These are phyloP conservation scores for Tillandsia fasciculata DNA, from an alignment of 176 grass and related monocot genomes.

Conservation along the genomic window DNA sequence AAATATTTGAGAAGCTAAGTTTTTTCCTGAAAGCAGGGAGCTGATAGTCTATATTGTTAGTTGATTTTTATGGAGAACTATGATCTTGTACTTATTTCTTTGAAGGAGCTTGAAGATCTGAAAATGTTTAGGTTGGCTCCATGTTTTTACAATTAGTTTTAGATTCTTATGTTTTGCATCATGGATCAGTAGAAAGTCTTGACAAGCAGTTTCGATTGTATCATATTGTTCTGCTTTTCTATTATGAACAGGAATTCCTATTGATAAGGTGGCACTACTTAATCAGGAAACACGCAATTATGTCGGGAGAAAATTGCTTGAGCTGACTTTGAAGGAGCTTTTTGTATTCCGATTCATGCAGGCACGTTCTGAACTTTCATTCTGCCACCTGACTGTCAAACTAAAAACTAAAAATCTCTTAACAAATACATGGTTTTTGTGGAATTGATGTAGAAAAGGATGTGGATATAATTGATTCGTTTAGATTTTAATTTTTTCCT, in stretches of 20 bases:
- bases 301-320: conserved; percentile 80
- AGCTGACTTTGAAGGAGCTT: conserved; percentile 85
- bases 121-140: too few species aligned
- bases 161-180: not conserved
- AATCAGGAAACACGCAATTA: conserved; percentile 76
- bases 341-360: conserved; percentile 98
- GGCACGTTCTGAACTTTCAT: conserved; percentile 29
- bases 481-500: too few species aligned
- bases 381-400: not conserved
- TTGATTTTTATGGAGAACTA: too few species aligned
- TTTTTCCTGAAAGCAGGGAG: too few species aligned
- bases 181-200: not conserved
- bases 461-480: too few species aligned
- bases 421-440: not conserved
- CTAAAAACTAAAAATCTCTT: not conserved
- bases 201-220: not conserved
- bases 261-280: conserved; percentile 82
- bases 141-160: not conserved
- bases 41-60: too few species aligned
- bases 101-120: not conserved
- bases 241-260: conserved; percentile 54
- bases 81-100: not conserved
- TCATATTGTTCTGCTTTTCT: conserved; percentile 7
- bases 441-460: too few species aligned
- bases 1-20: too few species aligned